These are phyloP conservation scores for Suillus discolor DNA, from an alignment of 768 basidiomycete genomes.

Conservation along the genomic window DNA sequence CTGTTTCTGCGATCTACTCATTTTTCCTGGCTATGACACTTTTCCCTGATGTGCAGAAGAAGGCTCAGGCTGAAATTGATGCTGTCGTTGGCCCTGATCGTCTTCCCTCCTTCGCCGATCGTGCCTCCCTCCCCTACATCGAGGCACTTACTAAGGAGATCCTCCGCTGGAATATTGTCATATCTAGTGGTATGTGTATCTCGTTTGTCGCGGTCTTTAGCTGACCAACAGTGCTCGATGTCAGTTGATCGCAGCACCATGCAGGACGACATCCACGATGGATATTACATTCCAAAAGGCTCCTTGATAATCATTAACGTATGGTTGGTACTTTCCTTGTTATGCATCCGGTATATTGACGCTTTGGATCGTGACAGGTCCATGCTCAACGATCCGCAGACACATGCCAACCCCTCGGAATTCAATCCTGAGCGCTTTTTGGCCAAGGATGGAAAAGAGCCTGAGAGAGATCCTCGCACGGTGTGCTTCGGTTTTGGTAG, in stretches of 20 bases:
- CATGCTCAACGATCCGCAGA: conserved; percentile 52
- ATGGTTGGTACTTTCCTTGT: conserved; percentile 23
- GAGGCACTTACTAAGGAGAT: conserved; percentile 28
- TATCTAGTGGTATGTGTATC: conserved; percentile 16
- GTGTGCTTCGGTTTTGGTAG: conserved; percentile 32
- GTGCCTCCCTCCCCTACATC: conserved; percentile 27
- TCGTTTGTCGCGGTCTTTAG: conserved; percentile 45
- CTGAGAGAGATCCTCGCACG: conserved; percentile 21
- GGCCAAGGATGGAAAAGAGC: conserved; percentile 12
- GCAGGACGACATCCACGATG: conserved; percentile 22
- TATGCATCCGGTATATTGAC: background rate
- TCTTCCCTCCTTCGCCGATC: conserved; percentile 24
- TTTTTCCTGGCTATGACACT: conserved; percentile 30
- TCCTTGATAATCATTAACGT: conserved; percentile 22
- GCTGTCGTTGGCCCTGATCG: conserved; percentile 21
- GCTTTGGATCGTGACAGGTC: conserved; percentile 36
- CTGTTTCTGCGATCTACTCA: conserved; percentile 18
- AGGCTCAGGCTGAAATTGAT: conserved; percentile 29
- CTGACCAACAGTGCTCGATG: conserved; percentile 23
- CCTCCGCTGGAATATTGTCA: conserved; percentile 24
- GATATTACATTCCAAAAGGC: conserved; percentile 27
- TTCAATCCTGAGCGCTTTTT: conserved; percentile 41
- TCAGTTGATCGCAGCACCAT: conserved; percentile 14
- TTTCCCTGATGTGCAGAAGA: conserved; percentile 26
- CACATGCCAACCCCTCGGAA: conserved; percentile 33